Base-by-base conservation (phyloP, 169 alveolate genomes). In the Eimeria brunetti region DNA sequence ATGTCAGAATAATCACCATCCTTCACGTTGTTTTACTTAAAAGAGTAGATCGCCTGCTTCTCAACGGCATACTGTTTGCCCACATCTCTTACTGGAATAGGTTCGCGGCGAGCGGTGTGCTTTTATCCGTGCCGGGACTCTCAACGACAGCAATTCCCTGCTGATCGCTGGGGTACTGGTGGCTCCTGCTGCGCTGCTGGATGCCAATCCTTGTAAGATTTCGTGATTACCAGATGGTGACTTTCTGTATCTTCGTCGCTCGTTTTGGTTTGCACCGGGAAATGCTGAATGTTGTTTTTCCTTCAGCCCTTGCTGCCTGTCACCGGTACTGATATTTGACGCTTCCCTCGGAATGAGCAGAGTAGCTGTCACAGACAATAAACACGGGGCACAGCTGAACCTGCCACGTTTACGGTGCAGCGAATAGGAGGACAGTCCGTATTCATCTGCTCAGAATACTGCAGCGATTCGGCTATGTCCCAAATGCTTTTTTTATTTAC, bases 31-130 rank as follows among this genome's bases (percentile, higher is more conserved):
- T 1, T 9, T 67, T 38, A 14, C 18, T 51, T n/a, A 1, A 27
- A 46, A 16, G 46, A 1, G 46, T 14, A 30, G 1, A 33, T 33
- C n/a, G 27, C 46, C 51, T 33, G 46, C 33, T 30, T 33, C 5
- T 11, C 9, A 24, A 4, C 49, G 49, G 36, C 3, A 7, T 7
- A 36, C 2, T 3, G 3, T 27, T 7, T 36, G 49, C 11, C 46
- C 36, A 8, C 80, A 24, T 16, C n/a, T 12, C 89, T 81, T 81
- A 81, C 89, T 56, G 24, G 89, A 53, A 56, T 81, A 81, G 2
- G 89, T 24, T 20, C 89, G 89, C 51, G 12, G 88, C 36, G 36
- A 46, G 60, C 88, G 62, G 44, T 51, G 71, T 73, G 73, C n/a
- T 56, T 53, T 81, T 20, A 22, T 51, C 73, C 73, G 44, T 12